These are phyloP conservation scores for Endotrypanum monterogeii DNA, from an alignment of 208 protist genomes.

Conservation along the genomic window DNA sequence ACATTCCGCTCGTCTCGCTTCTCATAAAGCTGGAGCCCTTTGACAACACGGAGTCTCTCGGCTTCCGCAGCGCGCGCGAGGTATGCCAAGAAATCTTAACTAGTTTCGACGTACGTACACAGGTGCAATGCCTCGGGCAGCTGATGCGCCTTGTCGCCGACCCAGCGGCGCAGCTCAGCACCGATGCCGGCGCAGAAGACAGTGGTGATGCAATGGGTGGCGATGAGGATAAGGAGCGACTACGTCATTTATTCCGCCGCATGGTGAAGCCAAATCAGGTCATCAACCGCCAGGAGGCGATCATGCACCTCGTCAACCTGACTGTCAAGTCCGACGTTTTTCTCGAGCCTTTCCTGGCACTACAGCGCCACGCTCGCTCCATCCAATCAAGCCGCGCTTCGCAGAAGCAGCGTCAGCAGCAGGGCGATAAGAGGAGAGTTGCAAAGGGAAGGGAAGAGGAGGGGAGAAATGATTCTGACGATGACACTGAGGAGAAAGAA, in stretches of 20 bases:
- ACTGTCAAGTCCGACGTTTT: constrained; percentile 88
- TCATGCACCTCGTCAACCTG: constrained; percentile 78
- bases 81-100: constrained; percentile 75
- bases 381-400: constrained; percentile 20
- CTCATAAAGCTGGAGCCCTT: constrained; percentile 76
- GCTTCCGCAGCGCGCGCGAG: constrained; percentile 70
- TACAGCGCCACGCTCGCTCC: constrained; percentile 56
- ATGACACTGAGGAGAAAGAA: constrained; percentile 26
- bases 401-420: constrained; percentile 11
- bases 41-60: constrained; percentile 55
- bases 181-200: not conserved
- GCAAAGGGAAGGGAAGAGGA: constrained; percentile 4
- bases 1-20: constrained; percentile 83
- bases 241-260: constrained; percentile 66
- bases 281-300: constrained; percentile 84
- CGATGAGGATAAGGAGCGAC: constrained; percentile 35
- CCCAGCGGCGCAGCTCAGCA: constrained; percentile 55
- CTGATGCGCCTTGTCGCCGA: constrained; percentile 83
- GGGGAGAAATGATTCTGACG: constrained; percentile 24
- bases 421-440: constrained; percentile 3
- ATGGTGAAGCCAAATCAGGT: constrained; percentile 91
- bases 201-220: constrained; percentile 11
- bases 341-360: constrained; percentile 75
- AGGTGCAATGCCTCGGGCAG: constrained; percentile 76
- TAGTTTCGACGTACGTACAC: constrained; percentile 82